A percentile compares a stretch with the other conserved stretches of the same genome.
phyloP scores from a whole-genome alignment of 2,329 filamentous ascomycete genomes.

The Dactylellina haptotyla region DNA sequence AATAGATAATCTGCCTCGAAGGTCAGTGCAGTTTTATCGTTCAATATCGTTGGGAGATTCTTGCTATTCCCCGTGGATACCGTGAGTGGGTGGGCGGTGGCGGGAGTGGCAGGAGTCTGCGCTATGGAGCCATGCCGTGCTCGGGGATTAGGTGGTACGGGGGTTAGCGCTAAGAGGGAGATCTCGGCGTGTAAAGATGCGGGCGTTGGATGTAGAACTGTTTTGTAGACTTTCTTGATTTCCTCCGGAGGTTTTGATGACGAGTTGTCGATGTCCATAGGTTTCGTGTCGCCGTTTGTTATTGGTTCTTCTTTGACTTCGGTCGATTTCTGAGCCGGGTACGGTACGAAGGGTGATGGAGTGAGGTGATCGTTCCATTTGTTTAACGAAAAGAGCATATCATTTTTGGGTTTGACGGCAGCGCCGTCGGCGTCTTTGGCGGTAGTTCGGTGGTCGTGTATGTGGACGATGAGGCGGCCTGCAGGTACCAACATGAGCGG shows the following conservation, averaged over 20 bases:
- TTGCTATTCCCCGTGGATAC: constrained; percentile 69
- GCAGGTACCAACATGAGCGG: constrained; percentile 7
- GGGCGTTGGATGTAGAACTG: constrained; percentile 85
- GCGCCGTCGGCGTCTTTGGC: constrained; percentile 70
- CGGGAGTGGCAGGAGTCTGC: constrained; percentile 63
- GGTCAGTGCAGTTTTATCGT: constrained; percentile 75
- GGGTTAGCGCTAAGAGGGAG: constrained; percentile 77
- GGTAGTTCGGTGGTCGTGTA: constrained; percentile 85
- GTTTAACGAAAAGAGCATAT: constrained; percentile 82
- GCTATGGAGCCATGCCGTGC: constrained; percentile 69
- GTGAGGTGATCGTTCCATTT: constrained; percentile 91
- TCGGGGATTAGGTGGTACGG: constrained; percentile 65
- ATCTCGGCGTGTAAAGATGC: constrained; percentile 80
- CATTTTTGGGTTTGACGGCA: constrained; percentile 70
- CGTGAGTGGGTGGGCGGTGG: constrained; percentile 60
- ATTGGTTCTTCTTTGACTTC: constrained; percentile 41
- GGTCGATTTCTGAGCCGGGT: constrained; percentile 67
- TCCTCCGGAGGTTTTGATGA: constrained; percentile 66
- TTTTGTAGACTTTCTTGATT: constrained; percentile 75
- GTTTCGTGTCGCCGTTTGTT: constrained; percentile 55
- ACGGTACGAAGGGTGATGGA: constrained; percentile 84
- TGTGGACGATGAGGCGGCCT: constrained; percentile 88
- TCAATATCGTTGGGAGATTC: constrained; percentile 78
- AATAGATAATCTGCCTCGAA: constrained; percentile 81
- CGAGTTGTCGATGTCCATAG: constrained; percentile 39